Conservation (phyloP, 345 rosid genomes). For the Capsella bursapastoris region DNA sequence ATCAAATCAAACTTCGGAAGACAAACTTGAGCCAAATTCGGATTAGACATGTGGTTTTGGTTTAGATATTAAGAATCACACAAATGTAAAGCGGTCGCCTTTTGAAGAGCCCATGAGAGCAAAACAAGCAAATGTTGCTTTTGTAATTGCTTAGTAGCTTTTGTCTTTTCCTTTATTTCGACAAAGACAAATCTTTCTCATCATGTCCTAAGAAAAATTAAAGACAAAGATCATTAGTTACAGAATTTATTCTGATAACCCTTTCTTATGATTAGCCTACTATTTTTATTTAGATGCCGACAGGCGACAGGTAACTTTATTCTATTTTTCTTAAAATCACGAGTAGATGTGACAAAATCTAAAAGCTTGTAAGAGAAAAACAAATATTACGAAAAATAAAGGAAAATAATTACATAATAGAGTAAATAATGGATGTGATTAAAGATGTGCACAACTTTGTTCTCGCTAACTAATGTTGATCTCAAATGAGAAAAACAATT, state of each 20-base stretch:
- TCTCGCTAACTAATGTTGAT: background rate
- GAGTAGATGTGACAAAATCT: background rate
- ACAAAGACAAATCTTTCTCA: constrained; percentile 21
- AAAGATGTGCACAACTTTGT: background rate
- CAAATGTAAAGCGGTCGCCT: background rate
- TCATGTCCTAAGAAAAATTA: constrained; percentile 6
- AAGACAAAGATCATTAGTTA: background rate
- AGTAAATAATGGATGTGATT: background rate
- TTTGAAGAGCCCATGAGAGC: constrained; percentile 30
- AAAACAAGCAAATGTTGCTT: constrained; percentile 1
- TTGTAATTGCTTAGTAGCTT: background rate
- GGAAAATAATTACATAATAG: background rate
- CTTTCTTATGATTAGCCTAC: constrained; percentile 25
- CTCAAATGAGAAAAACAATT: background rate
- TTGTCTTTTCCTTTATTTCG: constrained; percentile 4
- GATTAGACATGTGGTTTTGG: constrained; percentile 8
- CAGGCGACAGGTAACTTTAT: background rate
- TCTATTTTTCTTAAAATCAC: background rate
- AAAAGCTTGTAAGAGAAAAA: background rate
- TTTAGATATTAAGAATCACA: background rate
- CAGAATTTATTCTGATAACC: constrained; percentile 23
- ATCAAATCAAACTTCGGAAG: background rate
- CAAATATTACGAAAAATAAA: background rate
- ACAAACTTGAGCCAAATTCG: background rate
- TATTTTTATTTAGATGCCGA: constrained; percentile 14